Evolutionary conservation across 495 filamentous ascomycete species (phyloP), one percentile per base, ranked within the genome.

Genomic region (Apiosordaria backusii): DNA sequence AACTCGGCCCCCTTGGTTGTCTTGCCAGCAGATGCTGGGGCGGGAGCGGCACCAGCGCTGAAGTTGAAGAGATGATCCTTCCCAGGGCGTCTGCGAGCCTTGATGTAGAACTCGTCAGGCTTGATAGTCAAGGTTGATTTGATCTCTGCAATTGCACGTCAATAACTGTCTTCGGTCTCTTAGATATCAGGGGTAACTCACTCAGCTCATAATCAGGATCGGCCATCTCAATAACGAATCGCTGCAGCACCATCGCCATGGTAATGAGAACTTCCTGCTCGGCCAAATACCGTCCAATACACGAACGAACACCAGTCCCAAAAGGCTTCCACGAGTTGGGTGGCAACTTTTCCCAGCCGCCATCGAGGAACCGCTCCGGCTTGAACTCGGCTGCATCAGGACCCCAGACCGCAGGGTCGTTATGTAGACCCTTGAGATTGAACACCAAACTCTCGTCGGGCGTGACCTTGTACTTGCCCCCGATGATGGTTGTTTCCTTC

Each of bases 41-140:
- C 18, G 7, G 64, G 64, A 3, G 64, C 60, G 3, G 68, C 29
- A 21, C 22, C 27, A 18, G 50, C 57, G 22, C 55, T 61, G 64
- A 70, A 67, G 55, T n/a, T 61, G 27, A 70, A 67, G 25, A 70
- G 68, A 45, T 70, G 85, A 70, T 9, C 83, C 79, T 59, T 84
- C 66, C 53, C 87, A 72, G 19, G 86, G 71, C 19, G 75, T 79
- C 4, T 87, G 4, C 57, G 52, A 79, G 52, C 87, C 53, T 79
- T 83, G 73, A 91, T 88, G 26, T 78, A 79, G 72, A 90, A 86
- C 19, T 82, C 83, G 57, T 86, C 83, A 0, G 89, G 89, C 73
- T 90, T 91, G 71, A 90, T 84, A 0, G 88, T 90, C 19, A 90
- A 76, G 0, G 87, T 88, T 66, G 86, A 80, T 67, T 81, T 83